Percentiles rank a stretch among this genome's conserved stretches.
These are phyloP conservation scores for Ricinus communis DNA, from an alignment of 345 rosid genomes.

Conservation along the genomic window DNA sequence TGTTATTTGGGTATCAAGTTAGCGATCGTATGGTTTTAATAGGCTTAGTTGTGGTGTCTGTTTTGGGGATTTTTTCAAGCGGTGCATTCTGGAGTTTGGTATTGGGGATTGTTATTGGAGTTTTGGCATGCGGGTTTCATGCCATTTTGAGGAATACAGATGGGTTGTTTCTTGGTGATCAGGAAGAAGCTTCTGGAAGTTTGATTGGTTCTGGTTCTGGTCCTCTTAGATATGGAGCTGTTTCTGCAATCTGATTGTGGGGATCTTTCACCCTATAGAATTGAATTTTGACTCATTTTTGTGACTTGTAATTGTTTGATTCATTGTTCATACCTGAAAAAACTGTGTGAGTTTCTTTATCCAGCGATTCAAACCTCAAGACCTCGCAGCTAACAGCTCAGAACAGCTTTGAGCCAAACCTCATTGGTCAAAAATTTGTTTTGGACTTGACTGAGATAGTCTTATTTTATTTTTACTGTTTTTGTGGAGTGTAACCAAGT, in stretches of 20 bases:
- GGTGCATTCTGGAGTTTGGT: constrained; percentile 27
- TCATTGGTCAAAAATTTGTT: no score
- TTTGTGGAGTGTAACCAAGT: not conserved
- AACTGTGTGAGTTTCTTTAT: not conserved
- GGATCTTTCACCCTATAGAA: not conserved
- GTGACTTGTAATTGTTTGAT: constrained; percentile 5
- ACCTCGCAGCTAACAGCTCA: no score
- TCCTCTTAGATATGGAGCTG: constrained; percentile 14
- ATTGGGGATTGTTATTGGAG: constrained; percentile 29
- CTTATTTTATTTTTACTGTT: no score
- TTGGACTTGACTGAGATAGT: not conserved
- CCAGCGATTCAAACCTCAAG: no score
- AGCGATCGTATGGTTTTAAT: constrained; percentile 30
- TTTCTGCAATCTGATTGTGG: constrained; percentile 17
- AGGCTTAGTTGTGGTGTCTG: constrained; percentile 30
- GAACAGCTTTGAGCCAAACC: no score
- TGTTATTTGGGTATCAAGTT: constrained; percentile 32
- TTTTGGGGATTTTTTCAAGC: constrained; percentile 37
- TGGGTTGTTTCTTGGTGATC: constrained; percentile 35
- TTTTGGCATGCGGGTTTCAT: constrained; percentile 34
- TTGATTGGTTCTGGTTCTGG: constrained; percentile 25
- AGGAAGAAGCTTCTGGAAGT: constrained; percentile 22
- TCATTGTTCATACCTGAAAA: not conserved
- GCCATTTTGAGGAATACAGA: constrained; percentile 34
- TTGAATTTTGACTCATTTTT: not conserved